Conservation (phyloP, 1,284 basidiomycete genomes). For the Limonomyces culmigenus region DNA sequence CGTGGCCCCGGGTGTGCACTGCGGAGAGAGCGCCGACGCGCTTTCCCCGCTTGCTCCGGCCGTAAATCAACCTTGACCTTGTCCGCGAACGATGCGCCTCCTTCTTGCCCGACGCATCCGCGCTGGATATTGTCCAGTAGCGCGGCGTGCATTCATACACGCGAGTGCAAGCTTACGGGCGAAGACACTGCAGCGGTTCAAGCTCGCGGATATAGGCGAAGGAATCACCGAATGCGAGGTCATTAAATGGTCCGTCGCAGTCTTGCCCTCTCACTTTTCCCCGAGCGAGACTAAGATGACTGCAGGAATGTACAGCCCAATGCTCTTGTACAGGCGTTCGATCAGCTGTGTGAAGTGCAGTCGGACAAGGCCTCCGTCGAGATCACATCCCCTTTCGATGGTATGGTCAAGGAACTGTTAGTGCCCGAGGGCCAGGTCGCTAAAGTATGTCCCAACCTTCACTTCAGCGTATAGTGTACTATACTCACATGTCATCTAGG, state of each 20-base stretch:
- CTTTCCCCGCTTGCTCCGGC: too few species aligned
- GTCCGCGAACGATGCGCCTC: too few species aligned
- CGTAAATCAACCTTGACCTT: too few species aligned
- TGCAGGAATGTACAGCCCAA: constrained; percentile 42
- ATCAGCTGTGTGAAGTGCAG: constrained; percentile 84
- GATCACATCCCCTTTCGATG: constrained; percentile 81
- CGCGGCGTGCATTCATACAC: too few species aligned
- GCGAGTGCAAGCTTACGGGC: too few species aligned
- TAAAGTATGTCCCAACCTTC: too few species aligned
- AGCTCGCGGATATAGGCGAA: constrained; percentile 91
- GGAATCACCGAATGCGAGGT: constrained; percentile 85
- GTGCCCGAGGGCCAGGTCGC: constrained; percentile 75
- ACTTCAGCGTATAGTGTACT: too few species aligned
- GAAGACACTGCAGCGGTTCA: constrained; percentile 54
- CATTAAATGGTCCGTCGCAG: constrained; percentile 59
- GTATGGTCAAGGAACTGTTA: constrained; percentile 55
- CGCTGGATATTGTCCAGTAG: too few species aligned
- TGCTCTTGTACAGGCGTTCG: constrained; percentile 58
- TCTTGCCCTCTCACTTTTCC: neutral
- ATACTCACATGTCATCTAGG: too few species aligned
- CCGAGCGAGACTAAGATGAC: constrained; percentile 3
- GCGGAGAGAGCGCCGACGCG: too few species aligned
- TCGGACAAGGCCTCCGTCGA: constrained; percentile 92
- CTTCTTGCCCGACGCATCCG: too few species aligned
- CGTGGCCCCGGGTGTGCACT: too few species aligned